These are phyloP conservation scores for Colletotrichum sp. DNA, from an alignment of 2,329 filamentous ascomycete genomes.

Conservation along the genomic window DNA sequence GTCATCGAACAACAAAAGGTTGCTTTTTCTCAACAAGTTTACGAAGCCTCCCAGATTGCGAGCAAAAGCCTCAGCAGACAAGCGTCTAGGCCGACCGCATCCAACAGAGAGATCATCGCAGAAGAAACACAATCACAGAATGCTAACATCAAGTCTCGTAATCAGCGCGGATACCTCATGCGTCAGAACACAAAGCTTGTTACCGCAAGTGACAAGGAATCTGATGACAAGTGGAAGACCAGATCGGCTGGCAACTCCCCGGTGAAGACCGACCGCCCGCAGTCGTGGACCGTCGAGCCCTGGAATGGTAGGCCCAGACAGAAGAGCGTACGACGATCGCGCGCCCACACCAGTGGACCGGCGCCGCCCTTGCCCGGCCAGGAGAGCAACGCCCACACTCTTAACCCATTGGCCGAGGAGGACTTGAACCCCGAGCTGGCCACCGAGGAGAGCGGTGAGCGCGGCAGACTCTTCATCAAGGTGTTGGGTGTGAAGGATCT, in stretches of 20 bases:
- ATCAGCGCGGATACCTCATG: conserved; percentile 98
- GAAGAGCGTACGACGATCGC: conserved; percentile 63
- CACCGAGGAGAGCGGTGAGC: conserved; percentile 80
- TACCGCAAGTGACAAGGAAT: conserved; percentile 81
- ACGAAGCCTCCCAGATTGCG: conserved; percentile 15
- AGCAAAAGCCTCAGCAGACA: conserved; percentile 43
- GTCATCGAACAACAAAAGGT: conserved; percentile 98
- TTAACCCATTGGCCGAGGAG: conserved; percentile 73
- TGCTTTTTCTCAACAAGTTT: conserved; percentile 50
- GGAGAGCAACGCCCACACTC: conserved; percentile 74
- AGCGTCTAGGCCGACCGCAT: conserved; percentile 41
- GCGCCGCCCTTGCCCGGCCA: conserved; percentile 87
- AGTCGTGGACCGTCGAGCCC: conserved; percentile 95
- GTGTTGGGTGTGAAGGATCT: conserved; percentile 98
- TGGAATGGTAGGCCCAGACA: conserved; percentile 86
- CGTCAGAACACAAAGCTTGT: conserved; percentile 98
- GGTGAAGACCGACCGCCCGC: conserved; percentile 77
- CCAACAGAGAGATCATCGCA: background rate
- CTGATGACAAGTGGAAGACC: conserved; percentile 57
- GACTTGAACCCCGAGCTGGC: conserved; percentile 61
- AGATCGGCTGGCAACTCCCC: conserved; percentile 73
- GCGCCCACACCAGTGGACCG: conserved; percentile 60
- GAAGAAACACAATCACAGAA: conserved; percentile 31
- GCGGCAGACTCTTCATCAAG: conserved; percentile 94
- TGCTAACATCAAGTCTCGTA: conserved; percentile 68